A percentile compares a stretch with the other conserved stretches of the same genome.
phyloP scores from a whole-genome alignment of 768 basidiomycete species.

The Sutorius australiensis region DNA sequence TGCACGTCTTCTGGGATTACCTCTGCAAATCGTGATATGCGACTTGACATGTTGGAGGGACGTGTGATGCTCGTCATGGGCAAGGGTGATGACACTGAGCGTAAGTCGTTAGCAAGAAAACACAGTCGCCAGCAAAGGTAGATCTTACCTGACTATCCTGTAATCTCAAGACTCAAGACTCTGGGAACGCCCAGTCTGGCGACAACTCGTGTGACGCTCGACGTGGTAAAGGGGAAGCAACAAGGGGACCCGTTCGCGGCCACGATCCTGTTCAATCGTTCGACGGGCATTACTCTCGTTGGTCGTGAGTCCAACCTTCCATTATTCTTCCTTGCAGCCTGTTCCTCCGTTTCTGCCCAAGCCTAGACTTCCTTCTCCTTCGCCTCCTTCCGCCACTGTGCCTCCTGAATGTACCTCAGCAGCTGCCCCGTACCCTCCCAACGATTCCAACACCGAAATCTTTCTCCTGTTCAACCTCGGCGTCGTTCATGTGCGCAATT shows the following conservation, averaged over 20 bases:
- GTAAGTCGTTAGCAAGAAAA: neutral
- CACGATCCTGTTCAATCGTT: neutral
- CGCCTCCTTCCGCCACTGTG: conserved; percentile 15
- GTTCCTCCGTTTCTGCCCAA: neutral
- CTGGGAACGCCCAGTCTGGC: conserved; percentile 24
- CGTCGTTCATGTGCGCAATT: conserved; percentile 66
- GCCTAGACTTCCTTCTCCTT: neutral
- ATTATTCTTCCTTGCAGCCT: neutral
- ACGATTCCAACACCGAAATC: conserved; percentile 62
- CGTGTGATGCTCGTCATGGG: conserved; percentile 50
- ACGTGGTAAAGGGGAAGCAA: conserved; percentile 14
- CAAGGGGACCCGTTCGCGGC: neutral
- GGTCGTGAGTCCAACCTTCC: neutral
- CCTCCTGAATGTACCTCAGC: conserved; percentile 37
- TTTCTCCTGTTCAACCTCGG: conserved; percentile 64
- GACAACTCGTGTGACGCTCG: conserved; percentile 7
- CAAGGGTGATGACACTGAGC: conserved; percentile 39
- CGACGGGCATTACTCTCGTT: neutral
- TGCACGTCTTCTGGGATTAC: conserved; percentile 70
- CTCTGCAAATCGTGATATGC: conserved; percentile 73
- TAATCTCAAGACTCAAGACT: conserved; percentile 30
- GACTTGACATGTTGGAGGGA: conserved; percentile 51
- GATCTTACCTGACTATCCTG: conserved; percentile 20
- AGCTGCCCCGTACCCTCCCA: conserved; percentile 67
- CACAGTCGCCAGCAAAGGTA: too few species aligned